Base-by-base conservation (phyloP, 306 rosid species). In the Carpinus fangiana region DNA sequence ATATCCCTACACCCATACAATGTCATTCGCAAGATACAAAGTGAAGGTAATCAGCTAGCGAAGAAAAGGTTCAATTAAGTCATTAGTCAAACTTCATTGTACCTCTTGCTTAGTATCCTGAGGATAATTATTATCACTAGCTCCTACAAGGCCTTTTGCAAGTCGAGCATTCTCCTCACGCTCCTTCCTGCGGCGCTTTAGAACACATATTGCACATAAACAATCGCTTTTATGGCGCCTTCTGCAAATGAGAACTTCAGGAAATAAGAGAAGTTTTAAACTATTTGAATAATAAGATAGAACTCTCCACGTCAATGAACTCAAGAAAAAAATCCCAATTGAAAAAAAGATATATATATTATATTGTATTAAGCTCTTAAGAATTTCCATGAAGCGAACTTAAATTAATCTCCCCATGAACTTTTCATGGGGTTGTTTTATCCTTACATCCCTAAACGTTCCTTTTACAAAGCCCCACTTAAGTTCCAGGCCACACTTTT, bases 201-300 rank as follows among this genome's bases (percentile, higher is more conserved):
- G 80, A 79, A 95, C 94, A 86, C 98, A 95, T 81, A 95, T 87
- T 72, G 98, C 98, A 85, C 98, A 95, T 83, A 95, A 85, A 79
- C 98, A 93, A 65, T 95, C 97, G 5, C 82, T 89, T 77, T 95
- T 95, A 84, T 95, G 98, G 76, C 92, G 97, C 89, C 98, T 90
- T 87, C 98, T 92, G 92, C 88, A 88, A 77, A 82, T 56, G 28
- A 70, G 52, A 62, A 50, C 38, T 67, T 71, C 72, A 70, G 70
- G 71, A 74, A 26, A 64, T 47, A 83, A 67, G 75, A 67, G 23
- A 2, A 61, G 10, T 18, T 67, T 67, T n/a, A n/a, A 38, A 67
- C 43, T 46, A 60, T 53, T 61, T 46, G 52, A 18, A 70, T 65
- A 12, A 47, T 43, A 38, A 0, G 34, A 16, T 11, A 73, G 14